A percentile compares a stretch with the other conserved stretches of the same genome.
Evolutionary conservation across 2,329 filamentous ascomycete species (phyloP).

Genomic region (Colletotrichum incanum): DNA sequence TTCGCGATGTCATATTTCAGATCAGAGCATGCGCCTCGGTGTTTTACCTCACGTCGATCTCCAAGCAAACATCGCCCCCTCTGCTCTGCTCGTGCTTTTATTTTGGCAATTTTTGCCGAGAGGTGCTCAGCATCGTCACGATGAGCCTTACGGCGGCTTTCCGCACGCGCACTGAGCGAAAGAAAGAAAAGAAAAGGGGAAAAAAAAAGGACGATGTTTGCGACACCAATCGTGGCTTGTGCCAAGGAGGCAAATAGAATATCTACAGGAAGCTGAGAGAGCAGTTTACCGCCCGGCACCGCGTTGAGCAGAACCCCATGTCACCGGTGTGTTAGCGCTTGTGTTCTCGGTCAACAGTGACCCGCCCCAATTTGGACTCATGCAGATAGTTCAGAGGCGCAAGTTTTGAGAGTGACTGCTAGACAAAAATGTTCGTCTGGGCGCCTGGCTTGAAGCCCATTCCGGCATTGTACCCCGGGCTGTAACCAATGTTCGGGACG

Average conservation of each 20-base stretch:
- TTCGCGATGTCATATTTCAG: constrained; percentile 29
- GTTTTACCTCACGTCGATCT: neutral
- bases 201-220: neutral
- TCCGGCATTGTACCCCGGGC: constrained; percentile 52
- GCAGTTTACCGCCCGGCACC: neutral
- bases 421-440: constrained; percentile 51
- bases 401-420: neutral
- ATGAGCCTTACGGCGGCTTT: neutral
- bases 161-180: neutral
- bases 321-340: constrained; percentile 17
- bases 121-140: neutral
- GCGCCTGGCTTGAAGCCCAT: constrained; percentile 54
- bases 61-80: neutral
- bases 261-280: neutral
- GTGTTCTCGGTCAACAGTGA: constrained; percentile 24
- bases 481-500: constrained; percentile 48
- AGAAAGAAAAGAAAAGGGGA: too few species aligned
- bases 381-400: neutral
- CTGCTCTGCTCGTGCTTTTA: neutral
- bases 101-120: constrained; percentile 7
- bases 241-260: neutral
- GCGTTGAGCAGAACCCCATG: neutral
- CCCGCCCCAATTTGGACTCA: neutral
- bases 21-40: constrained; percentile 6
- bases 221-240: neutral